phyloP scores from a whole-genome alignment of 352 stramenopile species.

The Phytopythium kandeliae region DNA sequence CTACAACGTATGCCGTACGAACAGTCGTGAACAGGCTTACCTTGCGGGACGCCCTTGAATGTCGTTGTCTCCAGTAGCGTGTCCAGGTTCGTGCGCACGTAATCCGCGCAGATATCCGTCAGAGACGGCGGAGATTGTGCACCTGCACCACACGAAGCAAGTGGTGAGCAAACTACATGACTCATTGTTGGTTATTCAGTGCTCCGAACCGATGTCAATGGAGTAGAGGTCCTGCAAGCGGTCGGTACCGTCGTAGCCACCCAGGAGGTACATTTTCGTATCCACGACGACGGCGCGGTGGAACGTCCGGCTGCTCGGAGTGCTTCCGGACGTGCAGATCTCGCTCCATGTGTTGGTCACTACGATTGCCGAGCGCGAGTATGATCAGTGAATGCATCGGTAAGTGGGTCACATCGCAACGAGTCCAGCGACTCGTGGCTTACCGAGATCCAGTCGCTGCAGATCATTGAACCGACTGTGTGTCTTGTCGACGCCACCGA shows the following conservation, averaged over 20 bases:
- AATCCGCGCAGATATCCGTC: constrained; percentile 67
- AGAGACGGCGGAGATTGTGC: constrained; percentile 63
- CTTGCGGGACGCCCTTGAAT: constrained; percentile 68
- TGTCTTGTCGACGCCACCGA: constrained; percentile 87
- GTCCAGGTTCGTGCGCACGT: constrained; percentile 61
- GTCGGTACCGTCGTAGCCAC: constrained; percentile 82
- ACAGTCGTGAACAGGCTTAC: constrained; percentile 8
- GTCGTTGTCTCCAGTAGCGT: constrained; percentile 56
- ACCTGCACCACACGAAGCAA: constrained; percentile 10
- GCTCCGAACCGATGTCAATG: constrained; percentile 58
- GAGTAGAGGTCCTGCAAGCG: constrained; percentile 81
- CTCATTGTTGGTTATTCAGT: no score
- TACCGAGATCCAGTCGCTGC: constrained; percentile 63
- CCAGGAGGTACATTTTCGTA: constrained; percentile 84
- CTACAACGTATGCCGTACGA: not conserved
- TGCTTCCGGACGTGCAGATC: constrained; percentile 73
- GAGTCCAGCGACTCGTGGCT: not conserved
- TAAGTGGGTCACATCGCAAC: not conserved
- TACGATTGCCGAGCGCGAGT: constrained; percentile 5
- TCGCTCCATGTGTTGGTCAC: constrained; percentile 82
- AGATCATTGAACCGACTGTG: constrained; percentile 87
- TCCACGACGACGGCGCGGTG: constrained; percentile 73
- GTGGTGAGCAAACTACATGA: no score
- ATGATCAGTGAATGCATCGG: not conserved
- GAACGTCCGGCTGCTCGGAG: constrained; percentile 84